Percentiles rank a stretch among this genome's conserved stretches.
Evolutionary conservation across 2,329 filamentous ascomycete species (phyloP).

Genomic region (Fusarium brachygibbosum): DNA sequence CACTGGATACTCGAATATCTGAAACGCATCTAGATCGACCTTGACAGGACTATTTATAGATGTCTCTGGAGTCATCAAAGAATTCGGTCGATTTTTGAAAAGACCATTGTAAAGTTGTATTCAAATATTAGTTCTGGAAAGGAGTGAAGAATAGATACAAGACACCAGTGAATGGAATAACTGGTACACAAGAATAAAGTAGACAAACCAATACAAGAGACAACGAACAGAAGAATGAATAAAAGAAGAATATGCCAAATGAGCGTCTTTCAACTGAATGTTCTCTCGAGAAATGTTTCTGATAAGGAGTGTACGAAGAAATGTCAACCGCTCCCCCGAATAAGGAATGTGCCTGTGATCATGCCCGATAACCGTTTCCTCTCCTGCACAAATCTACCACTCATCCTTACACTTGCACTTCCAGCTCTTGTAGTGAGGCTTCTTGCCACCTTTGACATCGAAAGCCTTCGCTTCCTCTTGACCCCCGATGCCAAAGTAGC

Average conservation of each 20-base stretch:
- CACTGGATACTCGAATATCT: accelerated
- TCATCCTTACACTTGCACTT: neutral
- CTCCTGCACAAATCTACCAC: neutral
- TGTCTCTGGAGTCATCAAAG: too few species aligned
- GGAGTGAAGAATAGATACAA: too few species aligned
- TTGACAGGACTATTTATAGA: too few species aligned
- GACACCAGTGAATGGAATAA: too few species aligned
- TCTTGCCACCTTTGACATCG: neutral
- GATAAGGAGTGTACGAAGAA: too few species aligned
- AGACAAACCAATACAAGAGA: neutral
- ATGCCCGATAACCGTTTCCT: neutral
- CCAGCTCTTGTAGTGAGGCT: slow-evolving; percentile 12
- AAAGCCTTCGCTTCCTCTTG: neutral
- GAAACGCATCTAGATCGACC: too few species aligned
- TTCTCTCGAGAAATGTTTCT: too few species aligned
- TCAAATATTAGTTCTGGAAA: too few species aligned
- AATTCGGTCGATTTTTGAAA: too few species aligned
- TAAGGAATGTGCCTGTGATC: neutral
- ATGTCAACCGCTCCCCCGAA: too few species aligned
- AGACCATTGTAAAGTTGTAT: too few species aligned
- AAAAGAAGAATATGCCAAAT: neutral
- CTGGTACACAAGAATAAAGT: neutral
- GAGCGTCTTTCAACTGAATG: neutral
- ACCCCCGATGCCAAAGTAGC: neutral
- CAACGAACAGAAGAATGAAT: neutral